These are phyloP conservation scores for Plasmodium sp. DNA, from an alignment of 169 alveolate species.

Conservation along the genomic window DNA sequence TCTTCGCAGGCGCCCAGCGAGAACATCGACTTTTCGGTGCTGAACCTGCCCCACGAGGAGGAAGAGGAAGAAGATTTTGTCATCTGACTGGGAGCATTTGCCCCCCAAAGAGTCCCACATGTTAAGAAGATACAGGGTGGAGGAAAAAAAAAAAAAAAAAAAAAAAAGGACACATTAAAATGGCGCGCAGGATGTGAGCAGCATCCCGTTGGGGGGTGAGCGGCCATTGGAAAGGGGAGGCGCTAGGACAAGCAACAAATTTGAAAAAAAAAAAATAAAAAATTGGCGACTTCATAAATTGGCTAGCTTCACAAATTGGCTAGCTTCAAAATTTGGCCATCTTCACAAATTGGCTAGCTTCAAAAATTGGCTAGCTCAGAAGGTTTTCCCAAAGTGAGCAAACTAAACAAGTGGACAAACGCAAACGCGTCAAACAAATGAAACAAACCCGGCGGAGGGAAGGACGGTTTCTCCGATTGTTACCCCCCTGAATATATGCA, in stretches of 20 bases:
- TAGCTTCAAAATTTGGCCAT: no score
- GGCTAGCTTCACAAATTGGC: no score
- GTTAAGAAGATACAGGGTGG: neutral
- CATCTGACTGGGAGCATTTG: neutral
- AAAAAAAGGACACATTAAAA: neutral
- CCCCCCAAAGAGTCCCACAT: neutral
- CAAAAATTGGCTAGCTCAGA: neutral
- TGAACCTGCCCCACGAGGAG: slow-evolving; percentile 47
- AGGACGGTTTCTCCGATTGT: neutral
- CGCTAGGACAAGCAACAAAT: neutral
- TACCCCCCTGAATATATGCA: neutral
- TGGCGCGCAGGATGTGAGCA: neutral
- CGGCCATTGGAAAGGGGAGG: neutral
- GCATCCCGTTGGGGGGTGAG: neutral
- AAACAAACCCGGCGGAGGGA: neutral
- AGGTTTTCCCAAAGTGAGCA: neutral
- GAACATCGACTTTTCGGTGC: slow-evolving; percentile 54
- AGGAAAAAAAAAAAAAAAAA: neutral
- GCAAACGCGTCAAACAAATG: neutral
- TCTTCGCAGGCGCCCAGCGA: slow-evolving; percentile 38
- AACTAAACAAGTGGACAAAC: neutral
- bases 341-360: neutral
- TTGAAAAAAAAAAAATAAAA: neutral
- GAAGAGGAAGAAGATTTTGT: neutral
- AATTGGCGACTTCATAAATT: no score